A percentile compares a stretch with the other conserved stretches of the same genome.
These are phyloP conservation scores for Halteria grandinella DNA, from an alignment of 73 alveolate species.

Conservation along the genomic window DNA sequence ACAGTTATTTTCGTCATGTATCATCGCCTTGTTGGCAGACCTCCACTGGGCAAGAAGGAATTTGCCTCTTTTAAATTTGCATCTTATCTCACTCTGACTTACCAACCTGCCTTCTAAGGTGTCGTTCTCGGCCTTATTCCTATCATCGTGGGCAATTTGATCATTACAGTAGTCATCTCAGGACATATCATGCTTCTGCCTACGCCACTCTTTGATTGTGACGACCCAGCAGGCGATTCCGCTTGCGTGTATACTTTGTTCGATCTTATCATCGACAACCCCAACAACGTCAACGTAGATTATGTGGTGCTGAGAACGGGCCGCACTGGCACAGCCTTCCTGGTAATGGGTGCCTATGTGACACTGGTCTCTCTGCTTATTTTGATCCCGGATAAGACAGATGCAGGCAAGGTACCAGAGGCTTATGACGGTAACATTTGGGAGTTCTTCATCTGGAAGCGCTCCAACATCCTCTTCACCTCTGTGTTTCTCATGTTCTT, in stretches of 20 bases:
- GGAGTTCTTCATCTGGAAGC: slow-evolving; percentile 84
- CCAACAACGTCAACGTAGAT: slow-evolving; percentile 56
- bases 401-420: slow-evolving; percentile 69
- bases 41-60: slow-evolving; percentile 39
- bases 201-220: slow-evolving; percentile 58
- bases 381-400: slow-evolving; percentile 73
- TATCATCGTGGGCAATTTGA: slow-evolving; percentile 40
- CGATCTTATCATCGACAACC: slow-evolving; percentile 65
- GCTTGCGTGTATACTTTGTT: slow-evolving; percentile 64
- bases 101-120: slow-evolving; percentile 77
- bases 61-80: slow-evolving; percentile 73
- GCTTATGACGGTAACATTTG: slow-evolving; percentile 88
- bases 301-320: slow-evolving; percentile 73
- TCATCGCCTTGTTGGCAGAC: slow-evolving; percentile 68
- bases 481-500: slow-evolving; percentile 69
- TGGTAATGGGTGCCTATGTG: slow-evolving; percentile 74
- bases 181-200: slow-evolving; percentile 69
- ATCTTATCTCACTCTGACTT: slow-evolving; percentile 70
- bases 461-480: slow-evolving; percentile 71
- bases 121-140: slow-evolving; percentile 70
- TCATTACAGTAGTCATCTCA: slow-evolving; percentile 64
- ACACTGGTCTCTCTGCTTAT: slow-evolving; percentile 70
- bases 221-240: slow-evolving; percentile 49
- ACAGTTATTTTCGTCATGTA: slow-evolving; percentile 64
- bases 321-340: slow-evolving; percentile 78